A percentile compares a stretch with the other conserved stretches of the same genome.
phyloP scores from a whole-genome alignment of 1,284 basidiomycete species.

The Microbotryum lychnidis-dioicae region DNA sequence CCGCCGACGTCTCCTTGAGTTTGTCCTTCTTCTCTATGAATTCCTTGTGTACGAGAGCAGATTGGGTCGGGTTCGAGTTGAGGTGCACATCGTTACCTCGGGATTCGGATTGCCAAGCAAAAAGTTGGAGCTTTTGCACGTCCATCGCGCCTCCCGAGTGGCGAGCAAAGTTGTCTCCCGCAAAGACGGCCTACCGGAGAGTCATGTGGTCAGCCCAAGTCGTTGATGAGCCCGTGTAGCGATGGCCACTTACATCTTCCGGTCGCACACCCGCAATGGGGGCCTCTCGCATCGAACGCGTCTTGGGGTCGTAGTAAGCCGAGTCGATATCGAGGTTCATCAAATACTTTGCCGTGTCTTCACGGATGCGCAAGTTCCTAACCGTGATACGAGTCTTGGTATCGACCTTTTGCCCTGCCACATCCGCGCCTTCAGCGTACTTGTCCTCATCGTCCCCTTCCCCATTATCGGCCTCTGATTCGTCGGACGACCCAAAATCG shows the following conservation, averaged over 20 bases:
- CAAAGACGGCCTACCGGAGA: conserved; percentile 63
- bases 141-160: conserved; percentile 83
- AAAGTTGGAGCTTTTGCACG: conserved; percentile 84
- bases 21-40: conserved; percentile 88
- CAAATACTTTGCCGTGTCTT: conserved; percentile 98
- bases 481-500: conserved; percentile 87
- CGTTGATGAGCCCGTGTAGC: not conserved
- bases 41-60: conserved; percentile 81
- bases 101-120: conserved; percentile 92
- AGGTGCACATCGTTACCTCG: conserved; percentile 91
- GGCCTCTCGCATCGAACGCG: conserved; percentile 97
- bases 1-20: conserved; percentile 75
- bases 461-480: conserved; percentile 45
- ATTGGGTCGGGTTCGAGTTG: conserved; percentile 92
- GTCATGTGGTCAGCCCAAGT: conserved; percentile 1
- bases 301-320: conserved; percentile 99
- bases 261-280: conserved; percentile 65
- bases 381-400: conserved; percentile 97
- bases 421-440: conserved; percentile 94
- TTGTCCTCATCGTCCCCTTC: conserved; percentile 91
- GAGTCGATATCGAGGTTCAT: conserved; percentile 92
- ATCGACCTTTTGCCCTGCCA: conserved; percentile 94
- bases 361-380: conserved; percentile 93
- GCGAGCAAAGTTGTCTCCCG: conserved; percentile 92
- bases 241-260: conserved; percentile 61